These are phyloP conservation scores for Gnomoniopsis smithogilvyi DNA, from an alignment of 2,329 filamentous ascomycete genomes.

Conservation along the genomic window DNA sequence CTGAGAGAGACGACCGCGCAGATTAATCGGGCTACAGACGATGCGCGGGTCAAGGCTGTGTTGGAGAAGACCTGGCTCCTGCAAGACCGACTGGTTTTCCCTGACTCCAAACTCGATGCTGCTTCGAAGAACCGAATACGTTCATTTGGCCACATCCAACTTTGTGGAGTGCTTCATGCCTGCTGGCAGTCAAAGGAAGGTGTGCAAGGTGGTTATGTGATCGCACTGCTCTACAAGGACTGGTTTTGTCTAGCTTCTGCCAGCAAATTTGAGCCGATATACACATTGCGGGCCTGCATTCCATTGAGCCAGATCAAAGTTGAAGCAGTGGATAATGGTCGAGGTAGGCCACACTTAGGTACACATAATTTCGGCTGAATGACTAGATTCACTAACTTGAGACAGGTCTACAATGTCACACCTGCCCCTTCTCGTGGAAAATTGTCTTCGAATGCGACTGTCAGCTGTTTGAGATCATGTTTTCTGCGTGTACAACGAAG, in stretches of 20 bases:
- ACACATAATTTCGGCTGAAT: background rate
- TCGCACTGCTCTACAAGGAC: constrained; percentile 78
- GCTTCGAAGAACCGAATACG: constrained; percentile 66
- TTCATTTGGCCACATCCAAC: constrained; percentile 72
- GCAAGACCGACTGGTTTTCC: constrained; percentile 76
- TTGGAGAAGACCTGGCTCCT: constrained; percentile 83
- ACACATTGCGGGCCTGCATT: constrained; percentile 74
- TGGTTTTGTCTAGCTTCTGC: constrained; percentile 73
- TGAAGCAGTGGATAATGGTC: constrained; percentile 71
- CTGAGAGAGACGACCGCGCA: constrained; percentile 72
- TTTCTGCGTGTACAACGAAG: constrained; percentile 78
- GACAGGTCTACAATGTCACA: constrained; percentile 80
- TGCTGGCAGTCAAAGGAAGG: constrained; percentile 72
- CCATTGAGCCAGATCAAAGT: constrained; percentile 62
- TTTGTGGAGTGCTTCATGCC: constrained; percentile 81
- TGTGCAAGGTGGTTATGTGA: constrained; percentile 76
- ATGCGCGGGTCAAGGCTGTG: constrained; percentile 63
- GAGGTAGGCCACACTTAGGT: constrained; percentile 48
- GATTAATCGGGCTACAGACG: constrained; percentile 82
- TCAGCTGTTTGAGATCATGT: constrained; percentile 77
- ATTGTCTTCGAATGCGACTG: constrained; percentile 75
- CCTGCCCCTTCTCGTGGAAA: constrained; percentile 89
- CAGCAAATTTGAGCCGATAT: constrained; percentile 61
- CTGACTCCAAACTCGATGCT: constrained; percentile 56
- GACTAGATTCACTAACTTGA: background rate